A percentile compares a stretch with the other conserved stretches of the same genome.
Evolutionary conservation across 1,284 basidiomycete species (phyloP).

Genomic region (Moesziomyces antarcticus): DNA sequence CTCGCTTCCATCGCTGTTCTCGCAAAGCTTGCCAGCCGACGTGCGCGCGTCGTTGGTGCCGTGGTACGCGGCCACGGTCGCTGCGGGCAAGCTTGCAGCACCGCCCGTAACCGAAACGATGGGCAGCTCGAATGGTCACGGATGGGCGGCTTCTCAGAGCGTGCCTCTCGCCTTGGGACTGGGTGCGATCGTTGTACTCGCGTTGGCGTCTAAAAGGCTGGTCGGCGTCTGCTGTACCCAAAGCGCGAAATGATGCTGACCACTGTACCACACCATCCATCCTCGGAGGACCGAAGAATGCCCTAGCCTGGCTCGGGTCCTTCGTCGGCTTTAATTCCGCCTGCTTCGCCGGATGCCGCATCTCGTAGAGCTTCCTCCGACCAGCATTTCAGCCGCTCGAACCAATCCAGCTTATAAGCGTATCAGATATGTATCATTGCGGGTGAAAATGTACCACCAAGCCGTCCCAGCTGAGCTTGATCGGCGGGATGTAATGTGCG

Average conservation of each 20-base stretch:
- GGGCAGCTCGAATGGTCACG: constrained; percentile 5
- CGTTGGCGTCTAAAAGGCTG: constrained; percentile 6
- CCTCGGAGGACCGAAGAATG: too few species aligned
- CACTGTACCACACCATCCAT: too few species aligned
- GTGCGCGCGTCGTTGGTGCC: constrained; percentile 12
- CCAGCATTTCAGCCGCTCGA: too few species aligned
- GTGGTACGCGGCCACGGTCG: constrained; percentile 26
- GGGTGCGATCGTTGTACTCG: constrained; percentile 3
- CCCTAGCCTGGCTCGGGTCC: too few species aligned
- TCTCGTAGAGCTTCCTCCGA: too few species aligned
- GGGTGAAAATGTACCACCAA: constrained; percentile 41
- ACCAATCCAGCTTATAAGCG: too few species aligned
- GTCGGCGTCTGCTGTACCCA: constrained; percentile 2
- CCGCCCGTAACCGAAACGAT: constrained; percentile 13
- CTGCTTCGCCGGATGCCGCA: too few species aligned
- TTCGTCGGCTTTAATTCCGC: too few species aligned
- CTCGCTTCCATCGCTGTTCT: constrained; percentile 17
- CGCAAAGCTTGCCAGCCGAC: constrained; percentile 13
- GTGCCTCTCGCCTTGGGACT: constrained; percentile 6
- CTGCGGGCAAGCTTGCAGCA: constrained; percentile 18
- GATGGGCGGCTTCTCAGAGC: constrained; percentile 13
- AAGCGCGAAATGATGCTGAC: not conserved
- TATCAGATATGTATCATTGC: too few species aligned
- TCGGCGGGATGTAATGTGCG: constrained; percentile 36
- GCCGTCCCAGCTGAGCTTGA: constrained; percentile 55